These are phyloP conservation scores for Hirsutella rhossiliensis DNA, from an alignment of 2,329 filamentous ascomycete genomes.

Conservation along the genomic window DNA sequence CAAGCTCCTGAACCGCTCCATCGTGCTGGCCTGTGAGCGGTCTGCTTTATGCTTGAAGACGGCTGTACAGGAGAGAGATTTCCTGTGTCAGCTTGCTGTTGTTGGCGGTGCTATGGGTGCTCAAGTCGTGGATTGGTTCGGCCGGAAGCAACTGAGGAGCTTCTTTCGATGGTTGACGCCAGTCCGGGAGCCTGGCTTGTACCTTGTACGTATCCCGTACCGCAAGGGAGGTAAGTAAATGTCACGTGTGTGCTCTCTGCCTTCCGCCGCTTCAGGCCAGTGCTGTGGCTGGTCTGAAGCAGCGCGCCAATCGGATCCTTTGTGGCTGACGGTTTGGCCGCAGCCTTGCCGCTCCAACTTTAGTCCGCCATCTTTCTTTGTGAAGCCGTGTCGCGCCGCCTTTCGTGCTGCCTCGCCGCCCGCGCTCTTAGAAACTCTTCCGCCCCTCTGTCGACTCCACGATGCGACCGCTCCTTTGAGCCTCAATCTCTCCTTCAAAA, in stretches of 20 bases:
- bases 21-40: constrained; percentile 25
- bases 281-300: background rate
- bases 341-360: constrained; percentile 13
- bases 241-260: background rate
- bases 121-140: background rate
- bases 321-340: background rate
- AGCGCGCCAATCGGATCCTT: background rate
- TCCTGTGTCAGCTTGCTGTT: background rate
- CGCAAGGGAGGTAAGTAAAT: background rate
- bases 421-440: background rate
- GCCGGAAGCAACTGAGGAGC: no score
- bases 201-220: constrained; percentile 3
- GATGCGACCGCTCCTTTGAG: background rate
- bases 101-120: background rate
- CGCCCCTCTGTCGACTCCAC: background rate
- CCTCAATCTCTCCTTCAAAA: background rate
- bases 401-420: constrained; percentile 6
- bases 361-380: constrained; percentile 14
- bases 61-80: background rate
- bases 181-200: constrained; percentile 2
- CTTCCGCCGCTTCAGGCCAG: background rate
- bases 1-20: constrained; percentile 90
- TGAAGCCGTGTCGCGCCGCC: constrained; percentile 5
- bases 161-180: constrained; percentile 3
- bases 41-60: background rate